Evolutionary conservation across 106 monocot species (phyloP).

Genomic region (Gastrodia elata): DNA sequence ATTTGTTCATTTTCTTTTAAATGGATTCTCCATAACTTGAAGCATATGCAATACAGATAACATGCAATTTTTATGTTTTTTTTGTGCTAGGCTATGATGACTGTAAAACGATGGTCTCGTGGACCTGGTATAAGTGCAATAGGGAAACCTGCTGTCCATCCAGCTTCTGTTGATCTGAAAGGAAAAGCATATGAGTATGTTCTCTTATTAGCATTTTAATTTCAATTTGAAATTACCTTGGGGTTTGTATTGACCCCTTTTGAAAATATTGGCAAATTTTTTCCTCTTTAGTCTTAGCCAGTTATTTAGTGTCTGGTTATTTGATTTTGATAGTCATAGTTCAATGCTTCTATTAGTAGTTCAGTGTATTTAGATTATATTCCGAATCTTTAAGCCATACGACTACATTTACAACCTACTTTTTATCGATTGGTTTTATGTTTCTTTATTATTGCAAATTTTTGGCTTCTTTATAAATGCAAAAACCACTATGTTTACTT

Average conservation of each 20-base stretch:
- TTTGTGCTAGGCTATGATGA: conserved; percentile 64
- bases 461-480: background rate
- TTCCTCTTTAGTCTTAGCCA: background rate
- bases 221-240: background rate
- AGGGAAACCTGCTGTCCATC: conserved; percentile 68
- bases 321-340: background rate
- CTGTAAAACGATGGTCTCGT: conserved; percentile 39
- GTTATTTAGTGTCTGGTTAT: background rate
- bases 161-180: conserved; percentile 55
- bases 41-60: background rate
- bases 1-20: background rate
- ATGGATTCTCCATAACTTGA: background rate
- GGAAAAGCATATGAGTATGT: conserved; percentile 69
- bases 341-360: background rate
- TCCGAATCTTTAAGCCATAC: background rate
- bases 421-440: background rate
- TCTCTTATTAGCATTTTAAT: background rate
- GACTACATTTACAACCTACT: background rate
- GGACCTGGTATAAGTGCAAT: conserved; percentile 43
- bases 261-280: background rate
- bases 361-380: background rate
- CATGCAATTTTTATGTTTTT: background rate
- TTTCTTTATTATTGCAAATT: conserved; percentile 2
- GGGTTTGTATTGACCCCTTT: background rate
- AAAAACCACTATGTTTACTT: background rate